A percentile compares a stretch with the other conserved stretches of the same genome.
phyloP scores from a whole-genome alignment of 2,329 filamentous ascomycete genomes.

The Colletotrichum neosansevieriae region DNA sequence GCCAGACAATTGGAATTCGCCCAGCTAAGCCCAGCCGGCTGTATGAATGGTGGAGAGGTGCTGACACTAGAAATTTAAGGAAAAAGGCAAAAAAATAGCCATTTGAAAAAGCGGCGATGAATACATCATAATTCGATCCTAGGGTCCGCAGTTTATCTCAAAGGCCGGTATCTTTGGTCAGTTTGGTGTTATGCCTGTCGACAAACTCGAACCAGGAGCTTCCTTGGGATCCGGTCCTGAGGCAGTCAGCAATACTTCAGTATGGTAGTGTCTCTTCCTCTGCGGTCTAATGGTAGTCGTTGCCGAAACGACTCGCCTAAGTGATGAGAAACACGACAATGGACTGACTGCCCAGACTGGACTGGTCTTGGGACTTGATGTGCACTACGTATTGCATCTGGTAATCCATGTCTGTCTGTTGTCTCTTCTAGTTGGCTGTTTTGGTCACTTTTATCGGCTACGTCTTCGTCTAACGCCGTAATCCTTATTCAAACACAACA shows the following conservation, averaged over 20 bases:
- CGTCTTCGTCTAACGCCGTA: background rate
- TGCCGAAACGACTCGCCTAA: background rate
- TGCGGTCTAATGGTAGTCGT: background rate
- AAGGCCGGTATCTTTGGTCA: background rate
- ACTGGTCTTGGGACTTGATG: slow-evolving; percentile 16
- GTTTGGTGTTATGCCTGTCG: background rate
- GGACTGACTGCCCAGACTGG: slow-evolving; percentile 22
- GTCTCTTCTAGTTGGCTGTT: background rate
- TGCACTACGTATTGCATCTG: slow-evolving; percentile 27
- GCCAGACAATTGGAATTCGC: no score
- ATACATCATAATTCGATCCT: slow-evolving; percentile 37
- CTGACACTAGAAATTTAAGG: slow-evolving; percentile 5
- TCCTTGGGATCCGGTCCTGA: background rate
- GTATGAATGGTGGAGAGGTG: background rate
- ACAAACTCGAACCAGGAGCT: slow-evolving; percentile 8
- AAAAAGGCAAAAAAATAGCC: background rate
- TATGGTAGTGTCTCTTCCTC: background rate
- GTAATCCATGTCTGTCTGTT: slow-evolving; percentile 9
- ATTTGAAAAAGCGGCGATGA: slow-evolving; percentile 16
- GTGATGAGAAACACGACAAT: background rate
- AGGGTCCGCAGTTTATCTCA: background rate
- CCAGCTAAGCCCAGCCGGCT: slow-evolving; percentile 5
- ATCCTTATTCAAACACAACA: background rate
- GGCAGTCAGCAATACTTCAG: slow-evolving; percentile 5
- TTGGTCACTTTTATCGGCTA: slow-evolving; percentile 4